phyloP scores from a whole-genome alignment of 208 protist species.

The Wallacemonas collosoma region DNA sequence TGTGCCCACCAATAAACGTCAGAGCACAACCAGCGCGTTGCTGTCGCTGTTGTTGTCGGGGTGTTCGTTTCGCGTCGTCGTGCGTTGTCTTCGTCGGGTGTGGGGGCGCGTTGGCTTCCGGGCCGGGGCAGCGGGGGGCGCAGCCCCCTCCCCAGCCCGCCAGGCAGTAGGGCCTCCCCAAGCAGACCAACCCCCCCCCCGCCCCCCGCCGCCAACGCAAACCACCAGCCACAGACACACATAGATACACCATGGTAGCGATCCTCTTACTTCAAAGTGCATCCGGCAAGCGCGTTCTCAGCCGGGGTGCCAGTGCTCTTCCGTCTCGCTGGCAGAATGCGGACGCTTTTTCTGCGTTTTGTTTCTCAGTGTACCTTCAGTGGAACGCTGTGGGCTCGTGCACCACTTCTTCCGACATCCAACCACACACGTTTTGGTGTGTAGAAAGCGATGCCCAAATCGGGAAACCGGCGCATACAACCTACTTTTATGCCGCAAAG shows the following conservation, averaged over 20 bases:
- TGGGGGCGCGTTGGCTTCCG: too few species aligned
- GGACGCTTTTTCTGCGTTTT: slow-evolving; percentile 11
- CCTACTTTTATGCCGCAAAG: neutral
- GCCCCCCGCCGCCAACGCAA: neutral
- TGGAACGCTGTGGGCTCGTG: neutral
- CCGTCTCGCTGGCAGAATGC: slow-evolving; percentile 4
- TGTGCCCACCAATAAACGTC: too few species aligned
- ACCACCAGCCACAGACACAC: neutral
- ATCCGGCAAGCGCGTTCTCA: slow-evolving; percentile 4
- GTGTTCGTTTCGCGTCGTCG: too few species aligned
- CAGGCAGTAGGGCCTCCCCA: too few species aligned
- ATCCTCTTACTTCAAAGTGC: neutral
- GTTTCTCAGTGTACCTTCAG: slow-evolving; percentile 16
- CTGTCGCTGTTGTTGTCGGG: too few species aligned
- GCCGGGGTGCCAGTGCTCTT: slow-evolving; percentile 2
- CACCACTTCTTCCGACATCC: neutral
- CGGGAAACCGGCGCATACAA: neutral
- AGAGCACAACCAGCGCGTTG: too few species aligned
- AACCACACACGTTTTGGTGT: slow-evolving; percentile 6
- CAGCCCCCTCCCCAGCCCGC: too few species aligned
- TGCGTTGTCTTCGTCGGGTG: too few species aligned
- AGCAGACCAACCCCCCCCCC: neutral
- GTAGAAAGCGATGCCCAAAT: neutral
- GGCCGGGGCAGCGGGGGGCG: too few species aligned
- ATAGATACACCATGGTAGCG: neutral